A percentile compares a stretch with the other conserved stretches of the same genome.
phyloP scores from a whole-genome alignment of 2,329 filamentous ascomycete species.

The Aspergillus awamori region DNA sequence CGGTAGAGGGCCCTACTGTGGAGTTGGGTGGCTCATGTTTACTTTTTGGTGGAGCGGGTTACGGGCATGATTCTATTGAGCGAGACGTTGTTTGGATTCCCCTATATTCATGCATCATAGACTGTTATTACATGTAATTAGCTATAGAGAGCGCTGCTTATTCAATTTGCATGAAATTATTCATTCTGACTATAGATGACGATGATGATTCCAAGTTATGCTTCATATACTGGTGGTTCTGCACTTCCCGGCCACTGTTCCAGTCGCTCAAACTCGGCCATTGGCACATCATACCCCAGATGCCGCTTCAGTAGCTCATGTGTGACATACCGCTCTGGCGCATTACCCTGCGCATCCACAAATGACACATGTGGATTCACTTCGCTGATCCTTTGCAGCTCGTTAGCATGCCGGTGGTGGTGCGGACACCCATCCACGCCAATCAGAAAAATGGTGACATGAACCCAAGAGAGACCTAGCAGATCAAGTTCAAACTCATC shows the following conservation, averaged over 20 bases:
- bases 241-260: background rate
- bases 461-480: conserved; percentile 9
- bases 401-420: conserved; percentile 12
- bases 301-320: conserved; percentile 12
- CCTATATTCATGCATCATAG: too few species aligned
- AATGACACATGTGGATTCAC: conserved; percentile 9
- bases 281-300: conserved; percentile 8
- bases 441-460: conserved; percentile 11
- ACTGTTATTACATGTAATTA: too few species aligned
- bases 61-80: background rate
- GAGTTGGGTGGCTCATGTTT: background rate
- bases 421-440: conserved; percentile 11
- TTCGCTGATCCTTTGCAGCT: conserved; percentile 11
- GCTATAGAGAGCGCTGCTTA: too few species aligned
- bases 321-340: conserved; percentile 8
- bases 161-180: background rate
- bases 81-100: background rate
- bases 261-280: conserved; percentile 10
- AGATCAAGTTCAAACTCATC: conserved; percentile 13
- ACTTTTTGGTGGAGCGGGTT: background rate
- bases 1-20: background rate
- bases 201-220: background rate
- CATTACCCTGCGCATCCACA: conserved; percentile 10
- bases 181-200: background rate
- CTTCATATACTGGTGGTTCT: background rate